Evolutionary conservation across 1,284 basidiomycete genomes (phyloP), one percentile per base, ranked within the genome.

Genomic region (Somion occarium): DNA sequence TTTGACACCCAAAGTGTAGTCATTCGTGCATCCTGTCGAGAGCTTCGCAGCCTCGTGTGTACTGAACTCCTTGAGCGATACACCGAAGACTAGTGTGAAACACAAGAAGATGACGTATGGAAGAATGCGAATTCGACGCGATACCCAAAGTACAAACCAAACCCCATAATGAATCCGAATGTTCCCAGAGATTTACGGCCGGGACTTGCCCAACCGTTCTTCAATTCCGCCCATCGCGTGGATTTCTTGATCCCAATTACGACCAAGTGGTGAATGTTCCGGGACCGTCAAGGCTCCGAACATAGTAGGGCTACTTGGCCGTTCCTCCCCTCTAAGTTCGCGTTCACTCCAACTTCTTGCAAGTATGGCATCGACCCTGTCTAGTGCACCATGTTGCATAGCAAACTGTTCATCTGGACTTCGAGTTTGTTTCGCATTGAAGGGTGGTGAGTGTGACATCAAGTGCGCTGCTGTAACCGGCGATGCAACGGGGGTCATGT

Each of bases 341-440:
- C 63, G 52, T 44, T 60, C 57, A 53, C 64, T 64, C 53, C 61
- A 69, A 49, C 68, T 63, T 23, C 56, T 53, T 34, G 64, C 61
- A 4, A 71, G 26, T 27, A 71, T 70, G 50, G 64, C 61, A n/a
- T 62, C 64, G 38, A 71, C 68, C 50, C 58, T 61, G 49, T 55
- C 54, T 24, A 65, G 57, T 11, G 69, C 69, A 15, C 57, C 57
- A 20, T 61, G 58, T 12, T 65, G 59, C 38, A 60, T 61, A 2
- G 55, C 49, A 55, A 61, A 57, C 24, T 64, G 56, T 51, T 65
- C 60, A 12, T 20, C 25, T 5, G 12, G 43, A 22, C 12, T 24
- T 20, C 34, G 37, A 30, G 34, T 5, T 15, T 39, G 41, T 24
- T 48, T 38, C 19, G 60, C 63, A 3, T 65, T 57, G 5, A 5